Base-by-base conservation (phyloP, 331 rosid species). In the Spiraea crenata region DNA sequence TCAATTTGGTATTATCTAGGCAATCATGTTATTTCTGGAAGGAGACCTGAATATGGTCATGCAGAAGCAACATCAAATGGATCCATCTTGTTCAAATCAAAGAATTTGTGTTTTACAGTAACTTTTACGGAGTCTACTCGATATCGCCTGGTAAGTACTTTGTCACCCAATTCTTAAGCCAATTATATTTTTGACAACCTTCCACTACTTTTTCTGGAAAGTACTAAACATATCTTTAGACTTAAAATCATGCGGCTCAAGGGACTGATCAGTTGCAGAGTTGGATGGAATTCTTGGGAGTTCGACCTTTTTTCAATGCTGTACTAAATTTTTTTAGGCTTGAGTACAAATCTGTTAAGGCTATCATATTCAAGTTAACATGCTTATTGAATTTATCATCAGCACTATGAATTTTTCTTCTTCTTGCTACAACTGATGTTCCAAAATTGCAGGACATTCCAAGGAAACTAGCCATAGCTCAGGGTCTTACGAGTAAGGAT, bases 141-240 rank as follows among this genome's bases (percentile, higher is more conserved):
- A 57, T 44, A 58, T 46, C 45, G 34, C 12, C 4, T 70, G 40
- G 67, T 71, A 19, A 44, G 75, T 57, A 5, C 57, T 57, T 38
- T 52, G 8, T 60, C 16, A 11, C 48, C 31, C 57, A 52, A 35
- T 5, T 19, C 46, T 38, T 38, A 51, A 51, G 48, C 38, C 49
- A 9, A 9, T 11, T 52, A 48, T 67, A 46, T 38, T 38, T 37
- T 40, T 34, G 42, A 5, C 31, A 25, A 25, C 31, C 1, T 25
- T 25, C 31, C 31, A 25, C 31, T 25, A 25, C 31, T 25, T 25
- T 25, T 25, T 25, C 31, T 25, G 31, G 31, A 25, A 25, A 25
- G 31, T 25, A 4, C 6, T 0, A 5, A 35, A 34, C 5, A 25
- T 13, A 10, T 14, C 20, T 19, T 56, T 19, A 56, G 39, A 9